Evolutionary conservation across 2,329 filamentous ascomycete species (phyloP).

Genomic region (Geosmithia putterillii): DNA sequence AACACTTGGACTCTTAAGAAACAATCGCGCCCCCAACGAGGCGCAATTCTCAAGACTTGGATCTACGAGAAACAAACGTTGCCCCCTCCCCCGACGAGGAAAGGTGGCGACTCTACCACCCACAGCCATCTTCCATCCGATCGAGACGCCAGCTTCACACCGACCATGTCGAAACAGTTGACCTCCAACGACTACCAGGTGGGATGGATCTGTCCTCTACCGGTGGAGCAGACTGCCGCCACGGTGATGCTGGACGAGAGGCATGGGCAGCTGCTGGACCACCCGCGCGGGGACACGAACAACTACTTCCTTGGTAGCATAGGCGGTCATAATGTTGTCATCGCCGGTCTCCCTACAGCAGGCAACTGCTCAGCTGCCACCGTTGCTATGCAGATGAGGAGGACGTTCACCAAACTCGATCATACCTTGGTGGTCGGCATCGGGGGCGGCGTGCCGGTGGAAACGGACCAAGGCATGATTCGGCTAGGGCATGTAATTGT

Average conservation of each 20-base stretch:
- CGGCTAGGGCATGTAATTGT: conserved; percentile 12
- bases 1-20: too few species aligned
- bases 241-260: conserved; percentile 12
- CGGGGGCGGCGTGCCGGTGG: conserved; percentile 9
- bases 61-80: too few species aligned
- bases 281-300: conserved; percentile 3
- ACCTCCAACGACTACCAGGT: conserved; percentile 11
- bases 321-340: conserved; percentile 16
- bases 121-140: too few species aligned
- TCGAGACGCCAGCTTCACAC: too few species aligned
- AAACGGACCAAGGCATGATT: conserved; percentile 8
- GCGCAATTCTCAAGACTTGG: too few species aligned
- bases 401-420: conserved; percentile 16
- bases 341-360: conserved; percentile 17
- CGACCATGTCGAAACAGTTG: too few species aligned
- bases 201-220: conserved; percentile 15
- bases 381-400: conserved; percentile 18
- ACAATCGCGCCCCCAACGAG: too few species aligned
- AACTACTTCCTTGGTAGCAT: conserved; percentile 16
- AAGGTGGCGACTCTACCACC: too few species aligned
- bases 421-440: conserved; percentile 11
- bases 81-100: too few species aligned
- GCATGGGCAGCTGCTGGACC: conserved; percentile 6
- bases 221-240: conserved; percentile 12
- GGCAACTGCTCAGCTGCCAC: conserved; percentile 15